Base-by-base conservation (phyloP, 768 basidiomycete genomes). In the Mycena galericulata region DNA sequence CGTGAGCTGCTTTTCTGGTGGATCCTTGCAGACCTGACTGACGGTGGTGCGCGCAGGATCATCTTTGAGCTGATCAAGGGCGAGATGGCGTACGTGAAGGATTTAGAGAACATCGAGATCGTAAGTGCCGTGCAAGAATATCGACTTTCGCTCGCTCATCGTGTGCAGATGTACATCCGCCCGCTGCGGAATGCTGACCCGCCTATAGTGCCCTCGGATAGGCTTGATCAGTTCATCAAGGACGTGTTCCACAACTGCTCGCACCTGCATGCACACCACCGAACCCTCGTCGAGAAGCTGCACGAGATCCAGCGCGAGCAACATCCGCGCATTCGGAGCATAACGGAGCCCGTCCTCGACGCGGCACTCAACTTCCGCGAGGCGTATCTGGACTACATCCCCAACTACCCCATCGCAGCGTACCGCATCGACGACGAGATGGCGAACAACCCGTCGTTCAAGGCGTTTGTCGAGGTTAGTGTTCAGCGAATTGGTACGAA, bases 51-150 rank as follows among this genome's bases (percentile, higher is more conserved):
- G 6, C 14, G 18, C 70, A 96, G 95, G 47, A 90, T 96, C 74
- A 96, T 97, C 56, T 98, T 97, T 74, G 96, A 98, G 82, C 79
- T 97, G 68, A 97, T 98, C 78, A 94, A 97, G 78, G 93, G 94
- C 70, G 96, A 98, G 78, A 97, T 97, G 95, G 89, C 90, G 29
- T 98, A 97, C 75, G 96, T 97, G 29, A 93, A 91, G 73, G 96
- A 98, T 83, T 79, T 98, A 65, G 93, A 96, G 79, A 92, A 91
- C 62, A 92, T 98, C 49, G 91, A 92, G 67, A 83, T 83, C 68
- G 95, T 96, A 73, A 14, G 89, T 75, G 12, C 22, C n/a, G 51
- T n/a, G 11, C 41, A 56, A 24, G 20, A 17, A 59, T 26, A 34
- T 41, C 15, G 34, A 36, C 32, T 20, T 30, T 40, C 22, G 64